These are phyloP conservation scores for Pythium graminicola DNA, from an alignment of 352 stramenopile species.

Conservation along the genomic window DNA sequence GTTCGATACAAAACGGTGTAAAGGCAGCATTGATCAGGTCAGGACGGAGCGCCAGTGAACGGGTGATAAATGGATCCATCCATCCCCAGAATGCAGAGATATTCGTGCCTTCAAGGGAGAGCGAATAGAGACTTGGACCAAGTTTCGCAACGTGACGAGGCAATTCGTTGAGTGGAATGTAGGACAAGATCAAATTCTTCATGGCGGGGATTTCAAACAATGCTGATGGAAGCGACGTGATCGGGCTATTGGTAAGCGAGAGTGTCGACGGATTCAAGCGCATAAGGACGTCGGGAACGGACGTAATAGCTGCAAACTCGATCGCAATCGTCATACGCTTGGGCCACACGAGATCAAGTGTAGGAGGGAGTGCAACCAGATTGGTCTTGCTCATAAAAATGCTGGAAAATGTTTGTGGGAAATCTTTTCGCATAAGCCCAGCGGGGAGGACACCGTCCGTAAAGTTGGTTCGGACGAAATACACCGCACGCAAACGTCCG, in stretches of 20 bases:
- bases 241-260: not conserved
- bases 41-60: not conserved
- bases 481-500: not conserved
- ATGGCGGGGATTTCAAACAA: slow-evolving; percentile 6
- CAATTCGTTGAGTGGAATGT: slow-evolving; percentile 1
- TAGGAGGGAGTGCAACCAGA: not conserved
- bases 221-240: not conserved
- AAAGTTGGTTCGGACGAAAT: not conserved
- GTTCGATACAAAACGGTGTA: slow-evolving; percentile 7
- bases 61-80: not conserved
- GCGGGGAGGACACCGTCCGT: not conserved
- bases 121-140: not conserved
- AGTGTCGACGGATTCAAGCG: slow-evolving; percentile 1
- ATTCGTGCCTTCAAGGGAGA: slow-evolving; percentile 13
- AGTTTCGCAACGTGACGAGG: not conserved
- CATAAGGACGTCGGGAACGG: no score
- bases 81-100: slow-evolving; percentile 4
- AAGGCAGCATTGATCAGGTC: slow-evolving; percentile 7
- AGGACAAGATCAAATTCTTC: slow-evolving; percentile 5
- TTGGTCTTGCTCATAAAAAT: not conserved
- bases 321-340: slow-evolving; percentile 1
- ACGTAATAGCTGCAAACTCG: no score
- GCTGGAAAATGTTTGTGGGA: not conserved
- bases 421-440: not conserved
- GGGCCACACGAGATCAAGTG: not conserved